A percentile compares a stretch with the other conserved stretches of the same genome.
These are phyloP conservation scores for Tillandsia leiboldiana DNA, from an alignment of 176 grass and related monocot species.

Conservation along the genomic window DNA sequence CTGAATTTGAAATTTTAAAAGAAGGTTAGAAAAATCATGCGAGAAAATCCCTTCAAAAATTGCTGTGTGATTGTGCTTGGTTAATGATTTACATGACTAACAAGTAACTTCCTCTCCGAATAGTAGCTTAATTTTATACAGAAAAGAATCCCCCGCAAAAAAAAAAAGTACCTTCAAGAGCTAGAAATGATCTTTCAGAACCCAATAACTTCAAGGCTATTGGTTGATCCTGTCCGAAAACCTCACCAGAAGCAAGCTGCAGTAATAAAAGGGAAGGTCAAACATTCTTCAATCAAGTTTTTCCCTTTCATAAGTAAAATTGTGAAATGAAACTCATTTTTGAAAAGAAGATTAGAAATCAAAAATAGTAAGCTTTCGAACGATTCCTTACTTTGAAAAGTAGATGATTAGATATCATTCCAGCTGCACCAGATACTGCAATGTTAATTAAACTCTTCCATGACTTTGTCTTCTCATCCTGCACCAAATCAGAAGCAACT, in stretches of 20 bases:
- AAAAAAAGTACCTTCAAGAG: constrained; percentile 58
- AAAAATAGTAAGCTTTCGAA: background rate
- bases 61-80: background rate
- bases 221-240: constrained; percentile 83
- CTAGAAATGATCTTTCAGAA: constrained; percentile 84
- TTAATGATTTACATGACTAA: background rate
- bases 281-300: background rate
- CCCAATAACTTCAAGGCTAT: constrained; percentile 79
- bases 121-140: background rate
- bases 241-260: constrained; percentile 92
- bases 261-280: background rate
- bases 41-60: constrained; percentile 1
- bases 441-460: constrained; percentile 89
- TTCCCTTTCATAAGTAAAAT: background rate
- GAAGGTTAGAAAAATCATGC: constrained; percentile 14
- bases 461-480: constrained; percentile 67
- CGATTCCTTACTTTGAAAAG: constrained; percentile 65
- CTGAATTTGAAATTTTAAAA: constrained; percentile 31
- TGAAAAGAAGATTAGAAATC: background rate
- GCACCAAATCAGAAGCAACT: constrained; percentile 6
- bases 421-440: constrained; percentile 80
- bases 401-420: constrained; percentile 95
- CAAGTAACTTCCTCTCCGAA: constrained; percentile 1
- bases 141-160: background rate
- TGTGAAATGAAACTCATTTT: background rate